phyloP scores from a whole-genome alignment of 306 rosid genomes.

The Quercus cerris region DNA sequence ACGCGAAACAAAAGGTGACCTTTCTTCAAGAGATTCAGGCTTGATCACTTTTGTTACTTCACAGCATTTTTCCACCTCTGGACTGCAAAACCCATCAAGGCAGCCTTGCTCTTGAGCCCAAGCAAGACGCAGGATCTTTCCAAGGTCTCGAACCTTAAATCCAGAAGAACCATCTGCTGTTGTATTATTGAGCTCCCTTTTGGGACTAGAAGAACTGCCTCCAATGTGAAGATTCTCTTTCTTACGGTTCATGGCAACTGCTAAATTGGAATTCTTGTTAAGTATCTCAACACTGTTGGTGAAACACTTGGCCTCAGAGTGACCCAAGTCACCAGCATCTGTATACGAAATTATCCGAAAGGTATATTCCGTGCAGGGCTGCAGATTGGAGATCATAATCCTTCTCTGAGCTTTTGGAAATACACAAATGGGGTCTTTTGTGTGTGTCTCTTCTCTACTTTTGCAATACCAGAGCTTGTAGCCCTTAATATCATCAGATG shows the following conservation, averaged over 20 bases:
- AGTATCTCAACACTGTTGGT: constrained; percentile 86
- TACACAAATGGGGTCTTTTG: constrained; percentile 78
- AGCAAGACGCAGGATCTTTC: constrained; percentile 70
- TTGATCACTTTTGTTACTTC: constrained; percentile 48
- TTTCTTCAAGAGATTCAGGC: constrained; percentile 54
- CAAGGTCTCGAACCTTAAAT: constrained; percentile 95
- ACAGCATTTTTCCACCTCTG: constrained; percentile 65
- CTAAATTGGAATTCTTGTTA: constrained; percentile 43
- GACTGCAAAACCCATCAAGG: constrained; percentile 73
- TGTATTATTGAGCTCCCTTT: constrained; percentile 46
- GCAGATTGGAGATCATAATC: constrained; percentile 78
- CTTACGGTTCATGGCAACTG: constrained; percentile 32
- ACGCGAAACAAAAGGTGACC: constrained; percentile 53
- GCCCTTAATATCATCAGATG: constrained; percentile 60
- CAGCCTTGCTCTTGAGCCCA: constrained; percentile 82
- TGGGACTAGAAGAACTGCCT: constrained; percentile 51
- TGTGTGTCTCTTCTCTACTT: constrained; percentile 61
- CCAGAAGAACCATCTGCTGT: constrained; percentile 48
- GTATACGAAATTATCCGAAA: constrained; percentile 78
- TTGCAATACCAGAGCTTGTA: constrained; percentile 95
- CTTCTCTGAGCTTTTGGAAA: constrained; percentile 87
- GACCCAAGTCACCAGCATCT: constrained; percentile 81
- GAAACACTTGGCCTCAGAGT: constrained; percentile 97
- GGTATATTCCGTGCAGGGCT: constrained; percentile 88
- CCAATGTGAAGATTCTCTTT: constrained; percentile 41